These are phyloP conservation scores for Afroboletus lepidellus DNA, from an alignment of 1,284 basidiomycete species.

Conservation along the genomic window DNA sequence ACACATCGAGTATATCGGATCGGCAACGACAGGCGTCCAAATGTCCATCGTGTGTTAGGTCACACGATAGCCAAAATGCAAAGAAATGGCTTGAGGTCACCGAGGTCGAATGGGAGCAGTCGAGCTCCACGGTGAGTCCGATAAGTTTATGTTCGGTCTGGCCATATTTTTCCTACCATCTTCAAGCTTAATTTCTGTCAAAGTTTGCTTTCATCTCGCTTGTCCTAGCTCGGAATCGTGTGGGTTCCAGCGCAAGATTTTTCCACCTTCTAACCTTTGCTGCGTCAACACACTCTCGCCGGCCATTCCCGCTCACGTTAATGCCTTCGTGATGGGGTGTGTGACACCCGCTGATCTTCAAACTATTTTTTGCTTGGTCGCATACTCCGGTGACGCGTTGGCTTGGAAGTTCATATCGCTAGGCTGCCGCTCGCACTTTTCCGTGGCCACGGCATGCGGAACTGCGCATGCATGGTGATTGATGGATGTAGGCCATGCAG, in stretches of 20 bases:
- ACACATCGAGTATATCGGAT: conserved; percentile 2
- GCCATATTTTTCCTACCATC: neutral
- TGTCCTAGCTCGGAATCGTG: conserved; percentile 13
- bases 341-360: conserved; percentile 8
- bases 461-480: conserved; percentile 29
- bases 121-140: conserved; percentile 29
- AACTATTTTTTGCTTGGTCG: conserved; percentile 3
- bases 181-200: neutral
- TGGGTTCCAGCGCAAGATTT: conserved; percentile 8
- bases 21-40: conserved; percentile 10
- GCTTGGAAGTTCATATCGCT: conserved; percentile 16
- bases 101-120: conserved; percentile 38
- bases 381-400: conserved; percentile 11
- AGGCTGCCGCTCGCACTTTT: conserved; percentile 22
- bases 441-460: conserved; percentile 28
- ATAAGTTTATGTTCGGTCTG: conserved; percentile 9
- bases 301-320: conserved; percentile 8
- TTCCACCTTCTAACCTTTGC: conserved; percentile 3
- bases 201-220: conserved; percentile 11
- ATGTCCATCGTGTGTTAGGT: conserved; percentile 23
- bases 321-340: conserved; percentile 16
- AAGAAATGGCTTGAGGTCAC: conserved; percentile 49
- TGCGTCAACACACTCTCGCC: conserved; percentile 9
- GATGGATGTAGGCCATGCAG: conserved; percentile 28
- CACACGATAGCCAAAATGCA: conserved; percentile 39